Conservation (phyloP, 495 filamentous ascomycete species). For the Rusavskia elegans region DNA sequence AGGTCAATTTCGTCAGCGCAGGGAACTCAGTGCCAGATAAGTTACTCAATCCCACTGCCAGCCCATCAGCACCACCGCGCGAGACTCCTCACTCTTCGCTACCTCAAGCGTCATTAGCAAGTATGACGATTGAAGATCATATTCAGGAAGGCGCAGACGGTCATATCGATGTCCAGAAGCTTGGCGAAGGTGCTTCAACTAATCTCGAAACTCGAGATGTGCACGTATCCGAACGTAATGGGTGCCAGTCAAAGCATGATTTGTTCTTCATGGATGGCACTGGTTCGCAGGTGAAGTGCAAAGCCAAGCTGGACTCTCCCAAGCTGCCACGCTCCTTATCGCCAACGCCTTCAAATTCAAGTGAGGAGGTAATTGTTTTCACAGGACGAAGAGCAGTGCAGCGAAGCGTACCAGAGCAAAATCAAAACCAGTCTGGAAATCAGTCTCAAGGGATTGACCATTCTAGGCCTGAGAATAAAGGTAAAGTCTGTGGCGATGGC, state of each 20-base stretch:
- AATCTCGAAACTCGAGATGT: background rate
- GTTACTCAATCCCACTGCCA: background rate
- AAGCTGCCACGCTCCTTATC: conserved; percentile 20
- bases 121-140: background rate
- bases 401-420: background rate
- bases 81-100: background rate
- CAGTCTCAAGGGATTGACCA: too few species aligned
- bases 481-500: too few species aligned
- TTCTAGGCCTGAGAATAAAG: too few species aligned
- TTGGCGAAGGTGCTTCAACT: background rate
- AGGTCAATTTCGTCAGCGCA: conserved; percentile 62
- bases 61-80: background rate
- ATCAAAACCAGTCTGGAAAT: too few species aligned
- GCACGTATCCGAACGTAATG: background rate
- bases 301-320: conserved; percentile 15
- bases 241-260: background rate
- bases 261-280: conserved; percentile 2
- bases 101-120: background rate
- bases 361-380: conserved; percentile 54
- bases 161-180: background rate
- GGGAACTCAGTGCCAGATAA: conserved; percentile 37
- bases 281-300: conserved; percentile 1
- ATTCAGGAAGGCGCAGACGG: background rate
- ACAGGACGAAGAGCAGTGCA: conserved; percentile 27
- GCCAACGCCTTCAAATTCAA: conserved; percentile 35